Evolutionary conservation across 2,329 filamentous ascomycete genomes (phyloP).

Genomic region (Lasiodiplodia theobromae): DNA sequence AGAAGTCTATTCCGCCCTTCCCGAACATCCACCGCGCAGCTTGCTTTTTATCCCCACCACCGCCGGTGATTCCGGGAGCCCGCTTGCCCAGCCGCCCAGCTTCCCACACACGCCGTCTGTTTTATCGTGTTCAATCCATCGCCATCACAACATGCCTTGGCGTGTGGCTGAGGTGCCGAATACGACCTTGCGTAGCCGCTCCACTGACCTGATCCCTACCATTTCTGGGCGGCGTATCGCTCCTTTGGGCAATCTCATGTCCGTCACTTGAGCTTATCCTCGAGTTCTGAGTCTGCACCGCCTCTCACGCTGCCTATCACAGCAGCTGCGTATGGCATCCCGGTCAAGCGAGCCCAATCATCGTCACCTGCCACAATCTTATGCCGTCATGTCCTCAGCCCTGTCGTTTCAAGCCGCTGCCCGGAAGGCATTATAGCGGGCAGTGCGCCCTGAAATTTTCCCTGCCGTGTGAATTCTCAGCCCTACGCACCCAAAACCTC

Average conservation of each 20-base stretch:
- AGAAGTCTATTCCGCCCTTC: background rate
- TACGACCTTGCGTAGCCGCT: slow-evolving; percentile 14
- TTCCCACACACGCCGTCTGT: background rate
- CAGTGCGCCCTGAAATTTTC: slow-evolving; percentile 11
- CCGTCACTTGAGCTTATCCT: background rate
- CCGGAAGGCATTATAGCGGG: slow-evolving; percentile 8
- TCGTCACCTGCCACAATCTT: background rate
- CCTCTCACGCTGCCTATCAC: slow-evolving; percentile 1
- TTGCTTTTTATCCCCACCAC: background rate
- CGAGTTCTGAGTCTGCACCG: background rate
- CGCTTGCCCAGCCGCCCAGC: background rate
- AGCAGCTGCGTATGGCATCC: background rate
- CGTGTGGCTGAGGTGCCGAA: slow-evolving; percentile 22
- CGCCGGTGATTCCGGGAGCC: background rate
- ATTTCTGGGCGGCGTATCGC: background rate
- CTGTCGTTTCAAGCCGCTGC: slow-evolving; percentile 13
- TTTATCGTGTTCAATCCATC: slow-evolving; percentile 5
- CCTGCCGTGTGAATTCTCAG: slow-evolving; percentile 16
- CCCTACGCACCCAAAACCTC: slow-evolving; percentile 17
- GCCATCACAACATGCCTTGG: background rate
- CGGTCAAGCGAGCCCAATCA: slow-evolving; percentile 3
- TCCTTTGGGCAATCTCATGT: background rate
- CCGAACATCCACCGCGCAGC: background rate
- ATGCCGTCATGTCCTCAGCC: slow-evolving; percentile 20
- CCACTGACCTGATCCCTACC: background rate